Evolutionary conservation across 495 filamentous ascomycete genomes (phyloP).

Genomic region (Penicillium coffeae): DNA sequence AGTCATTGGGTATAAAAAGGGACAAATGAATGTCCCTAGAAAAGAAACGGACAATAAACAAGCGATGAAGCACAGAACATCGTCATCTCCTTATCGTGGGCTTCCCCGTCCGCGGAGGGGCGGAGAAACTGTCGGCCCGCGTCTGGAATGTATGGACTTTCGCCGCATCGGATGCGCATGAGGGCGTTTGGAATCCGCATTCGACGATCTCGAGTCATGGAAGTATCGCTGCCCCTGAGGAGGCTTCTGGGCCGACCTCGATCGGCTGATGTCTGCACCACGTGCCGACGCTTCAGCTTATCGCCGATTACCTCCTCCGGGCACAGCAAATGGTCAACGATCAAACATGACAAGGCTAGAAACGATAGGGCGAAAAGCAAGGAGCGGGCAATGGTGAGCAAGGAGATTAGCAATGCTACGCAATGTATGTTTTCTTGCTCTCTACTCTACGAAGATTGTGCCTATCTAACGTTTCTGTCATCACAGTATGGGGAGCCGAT

Average conservation of each 20-base stretch:
- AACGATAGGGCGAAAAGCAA: slow-evolving; percentile 60
- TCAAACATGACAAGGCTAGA: slow-evolving; percentile 87
- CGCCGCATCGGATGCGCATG: neutral
- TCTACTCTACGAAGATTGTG: neutral
- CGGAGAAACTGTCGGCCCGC: slow-evolving; percentile 40
- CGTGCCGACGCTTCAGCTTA: slow-evolving; percentile 47
- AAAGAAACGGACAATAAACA: slow-evolving; percentile 3
- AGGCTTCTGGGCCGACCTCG: slow-evolving; percentile 12
- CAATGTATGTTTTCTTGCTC: slow-evolving; percentile 39
- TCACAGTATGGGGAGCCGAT: slow-evolving; percentile 61
- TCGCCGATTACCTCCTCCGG: slow-evolving; percentile 54
- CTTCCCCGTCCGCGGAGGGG: slow-evolving; percentile 26
- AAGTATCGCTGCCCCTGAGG: slow-evolving; percentile 16
- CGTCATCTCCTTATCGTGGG: slow-evolving; percentile 26
- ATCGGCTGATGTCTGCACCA: slow-evolving; percentile 7
- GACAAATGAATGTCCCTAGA: slow-evolving; percentile 24
- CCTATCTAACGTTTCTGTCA: slow-evolving; percentile 6
- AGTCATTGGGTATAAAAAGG: slow-evolving; percentile 33
- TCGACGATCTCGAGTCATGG: neutral
- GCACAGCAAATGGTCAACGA: slow-evolving; percentile 92
- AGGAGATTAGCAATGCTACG: slow-evolving; percentile 52
- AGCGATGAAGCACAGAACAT: slow-evolving; percentile 5
- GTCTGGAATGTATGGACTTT: slow-evolving; percentile 18
- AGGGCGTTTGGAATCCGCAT: too few species aligned
- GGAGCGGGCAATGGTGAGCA: slow-evolving; percentile 44